Base-by-base conservation (phyloP, 495 filamentous ascomycete species). In the Cenococcum geophilum region DNA sequence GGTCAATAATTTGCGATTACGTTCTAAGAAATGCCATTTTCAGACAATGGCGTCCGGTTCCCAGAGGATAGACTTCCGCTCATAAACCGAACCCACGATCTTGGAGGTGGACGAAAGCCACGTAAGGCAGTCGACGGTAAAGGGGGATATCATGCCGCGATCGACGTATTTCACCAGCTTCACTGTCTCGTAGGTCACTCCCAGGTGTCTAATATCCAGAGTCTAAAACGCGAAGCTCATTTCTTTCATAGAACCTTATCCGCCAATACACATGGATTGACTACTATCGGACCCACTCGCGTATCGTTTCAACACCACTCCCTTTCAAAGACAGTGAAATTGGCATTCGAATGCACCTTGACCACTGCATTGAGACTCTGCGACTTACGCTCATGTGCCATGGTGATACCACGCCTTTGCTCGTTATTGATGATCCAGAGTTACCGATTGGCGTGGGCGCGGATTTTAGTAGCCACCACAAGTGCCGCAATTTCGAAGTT, bases 331-430 rank as follows among this genome's bases (percentile, higher is more conserved):
- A 32, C 27, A 32, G 27, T 32, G n/a, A 34, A 18, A 25, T 61
- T 4, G 57, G 22, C 11, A 58, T 61, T 40, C 60, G 64, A 20
- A 62, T 58, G 48, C 69, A 71, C 22, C 59, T 70, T 4, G 69
- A 71, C 35, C 69, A 70, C 52, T 71, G 69, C 45, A 71, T 71
- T 18, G 69, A 71, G 68, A 62, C 61, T 14, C 27, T 71, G 5
- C 50, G 69, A 1, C 22, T 70, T 1, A 48, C 59, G 35, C 50
- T 70, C 34, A 70, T 71, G 68, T 71, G 69, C 61, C 34, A 47
- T 36, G 64, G 42, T 1, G 69, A 71, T 47, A 40, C 63, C 25
- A 71, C 69, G n/a, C 69, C 68, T 4, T 5, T 58, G 32, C 35
- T 71, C 18, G 50, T 70, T 14, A 20, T 32, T 23, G 37, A 20